Percentiles rank a stretch among this genome's conserved stretches.
phyloP scores from a whole-genome alignment of 176 grass and related monocot genomes.

The Bonia amplexicaulis region DNA sequence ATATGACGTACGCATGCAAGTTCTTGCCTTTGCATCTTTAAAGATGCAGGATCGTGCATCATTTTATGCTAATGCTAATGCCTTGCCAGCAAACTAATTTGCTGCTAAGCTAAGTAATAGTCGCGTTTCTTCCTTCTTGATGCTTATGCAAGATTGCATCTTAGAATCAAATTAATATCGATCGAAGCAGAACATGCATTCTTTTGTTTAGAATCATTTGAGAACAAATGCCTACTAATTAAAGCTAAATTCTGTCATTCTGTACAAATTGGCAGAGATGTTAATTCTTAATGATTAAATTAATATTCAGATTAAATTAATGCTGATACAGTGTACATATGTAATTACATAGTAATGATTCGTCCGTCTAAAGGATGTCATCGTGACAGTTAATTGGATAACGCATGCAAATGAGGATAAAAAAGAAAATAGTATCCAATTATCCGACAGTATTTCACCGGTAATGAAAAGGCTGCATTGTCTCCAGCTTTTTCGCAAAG shows the following conservation, averaged over 20 bases:
- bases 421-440: slow-evolving; percentile 13
- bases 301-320: neutral
- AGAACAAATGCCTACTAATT: neutral
- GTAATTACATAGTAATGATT: neutral
- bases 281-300: neutral
- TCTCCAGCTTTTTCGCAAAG: slow-evolving; percentile 40
- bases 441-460: slow-evolving; percentile 50
- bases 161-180: slow-evolving; percentile 20
- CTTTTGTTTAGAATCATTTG: neutral
- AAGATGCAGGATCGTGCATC: neutral
- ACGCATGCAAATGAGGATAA: neutral
- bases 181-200: neutral
- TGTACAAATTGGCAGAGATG: neutral
- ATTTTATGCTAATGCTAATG: slow-evolving; percentile 42
- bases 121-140: neutral
- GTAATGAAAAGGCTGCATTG: slow-evolving; percentile 35
- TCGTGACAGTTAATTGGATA: neutral
- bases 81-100: neutral
- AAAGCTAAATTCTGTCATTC: neutral
- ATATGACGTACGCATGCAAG: neutral
- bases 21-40: neutral
- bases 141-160: neutral
- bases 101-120: neutral
- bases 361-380: neutral
- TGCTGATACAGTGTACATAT: neutral